Base-by-base conservation (phyloP, 305 asterid genomes). In the Solanum aculeatissimum region DNA sequence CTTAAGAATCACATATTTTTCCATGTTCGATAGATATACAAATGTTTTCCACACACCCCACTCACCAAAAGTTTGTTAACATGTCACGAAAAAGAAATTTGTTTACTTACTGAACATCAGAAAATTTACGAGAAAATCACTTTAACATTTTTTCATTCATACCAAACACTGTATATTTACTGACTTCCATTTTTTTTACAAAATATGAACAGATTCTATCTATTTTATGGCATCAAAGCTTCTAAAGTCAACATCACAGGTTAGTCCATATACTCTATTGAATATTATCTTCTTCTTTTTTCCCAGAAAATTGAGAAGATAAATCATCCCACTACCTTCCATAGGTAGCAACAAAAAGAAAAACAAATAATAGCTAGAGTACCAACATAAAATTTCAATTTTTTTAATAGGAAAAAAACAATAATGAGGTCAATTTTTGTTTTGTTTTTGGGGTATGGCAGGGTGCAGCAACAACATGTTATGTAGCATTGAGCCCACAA, bases 391-490 rank as follows among this genome's bases (percentile, higher is more conserved):
- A 35, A 35, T 35, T 35, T 35, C 40, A 35, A 55, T 19, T 15
- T 29, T 7, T 7, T 35, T 65, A 35, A 1, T 18, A 35, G n/a
- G 3, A 4, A 23, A 45, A 38, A 74, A 72, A 45, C 57, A 72
- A 72, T 77, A 18, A 77, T 14, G 65, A 51, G 82, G 65, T 77
- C 82, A 51, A 51, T 51, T 51, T 85, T 15, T 77, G 14, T 45
- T 45, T 23, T 85, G 23, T 14, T 85, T 7, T 58, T 14, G 51
- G 72, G 49, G 70, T 38, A 77, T 69, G 87, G 75, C 91, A 96
- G 99, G 99, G 97, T 3, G 98, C 99, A 45, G 97, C 98, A 55
- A 96, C 98, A 7, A 93, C 97, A 54, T 96, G 99, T 51, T 96
- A 90, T 83, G 95, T 95, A 65, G 98, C 98, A 40, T 80, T 96